These are phyloP conservation scores for Lasiosphaeria ovina DNA, from an alignment of 495 filamentous ascomycete genomes.

Conservation along the genomic window DNA sequence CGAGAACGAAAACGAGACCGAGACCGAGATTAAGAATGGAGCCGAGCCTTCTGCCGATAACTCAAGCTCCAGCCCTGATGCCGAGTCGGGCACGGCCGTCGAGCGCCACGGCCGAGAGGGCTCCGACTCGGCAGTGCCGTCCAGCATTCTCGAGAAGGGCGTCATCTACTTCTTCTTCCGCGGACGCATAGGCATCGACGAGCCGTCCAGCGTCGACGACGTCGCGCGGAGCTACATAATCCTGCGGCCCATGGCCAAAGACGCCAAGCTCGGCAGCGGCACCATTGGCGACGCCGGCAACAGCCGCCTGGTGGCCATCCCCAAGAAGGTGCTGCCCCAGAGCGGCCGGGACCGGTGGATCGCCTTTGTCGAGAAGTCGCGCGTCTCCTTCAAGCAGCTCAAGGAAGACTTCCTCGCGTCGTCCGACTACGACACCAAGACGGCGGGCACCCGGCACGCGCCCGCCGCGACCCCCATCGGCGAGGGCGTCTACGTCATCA, in stretches of 20 bases:
- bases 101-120: constrained; percentile 20
- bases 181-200: constrained; percentile 68
- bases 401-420: constrained; percentile 68
- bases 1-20: neutral
- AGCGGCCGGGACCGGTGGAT: constrained; percentile 72
- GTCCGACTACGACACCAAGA: constrained; percentile 74
- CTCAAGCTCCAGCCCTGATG: too few species aligned
- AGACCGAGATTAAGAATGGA: too few species aligned
- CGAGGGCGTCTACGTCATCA: constrained; percentile 86
- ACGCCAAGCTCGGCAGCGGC: constrained; percentile 61
- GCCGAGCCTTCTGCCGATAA: too few species aligned
- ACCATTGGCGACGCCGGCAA: constrained; percentile 64
- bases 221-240: constrained; percentile 80
- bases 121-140: constrained; percentile 45
- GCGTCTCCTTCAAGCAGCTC: constrained; percentile 64
- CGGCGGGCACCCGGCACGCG: constrained; percentile 64
- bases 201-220: constrained; percentile 68
- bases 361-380: constrained; percentile 79
- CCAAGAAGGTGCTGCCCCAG: constrained; percentile 83
- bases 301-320: constrained; percentile 72
- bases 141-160: constrained; percentile 85
- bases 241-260: constrained; percentile 70
- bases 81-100: constrained; percentile 16
- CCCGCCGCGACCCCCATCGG: constrained; percentile 73
- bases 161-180: constrained; percentile 94